Conservation (phyloP, 2,329 filamentous ascomycete species). For the Huntiella bhutanensis region DNA sequence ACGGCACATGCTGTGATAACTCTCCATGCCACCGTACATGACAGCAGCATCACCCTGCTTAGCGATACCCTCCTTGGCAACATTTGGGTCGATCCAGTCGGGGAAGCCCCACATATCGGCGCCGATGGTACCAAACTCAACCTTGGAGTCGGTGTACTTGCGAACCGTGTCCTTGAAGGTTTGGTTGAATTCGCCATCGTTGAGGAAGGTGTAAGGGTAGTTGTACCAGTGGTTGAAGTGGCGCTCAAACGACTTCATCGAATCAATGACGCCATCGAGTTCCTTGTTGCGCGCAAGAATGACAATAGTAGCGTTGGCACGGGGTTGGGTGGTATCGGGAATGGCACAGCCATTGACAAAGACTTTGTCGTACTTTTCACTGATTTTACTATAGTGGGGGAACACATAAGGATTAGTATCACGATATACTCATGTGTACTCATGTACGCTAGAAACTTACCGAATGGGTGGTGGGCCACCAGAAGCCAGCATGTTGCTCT, state of each 20-base stretch:
- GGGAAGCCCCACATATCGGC: conserved; percentile 89
- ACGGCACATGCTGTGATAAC: conserved; percentile 97
- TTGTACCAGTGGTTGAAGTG: conserved; percentile 99
- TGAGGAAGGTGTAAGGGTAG: conserved; percentile 96
- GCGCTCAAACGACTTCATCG: conserved; percentile 90
- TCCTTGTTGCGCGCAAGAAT: conserved; percentile 93
- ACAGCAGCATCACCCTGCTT: conserved; percentile 95
- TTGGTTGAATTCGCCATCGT: conserved; percentile 91
- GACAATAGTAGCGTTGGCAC: conserved; percentile 89
- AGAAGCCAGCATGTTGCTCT: conserved; percentile 69
- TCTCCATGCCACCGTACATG: conserved; percentile 98
- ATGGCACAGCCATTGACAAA: conserved; percentile 82
- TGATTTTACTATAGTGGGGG: conserved; percentile 55
- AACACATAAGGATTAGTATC: conserved; percentile 1
- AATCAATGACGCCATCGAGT: conserved; percentile 86
- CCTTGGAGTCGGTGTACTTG: conserved; percentile 72
- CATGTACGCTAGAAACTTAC: conserved; percentile 30
- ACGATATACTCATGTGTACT: conserved; percentile 11
- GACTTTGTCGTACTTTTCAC: conserved; percentile 90
- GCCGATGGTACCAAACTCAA: conserved; percentile 90
- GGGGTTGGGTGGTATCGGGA: conserved; percentile 55
- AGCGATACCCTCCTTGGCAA: conserved; percentile 85
- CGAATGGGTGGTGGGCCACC: conserved; percentile 78
- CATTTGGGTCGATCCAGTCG: conserved; percentile 86
- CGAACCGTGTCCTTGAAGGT: conserved; percentile 74